phyloP scores from a whole-genome alignment of 177 flowering plant species.

The Tripterygium wilfordii region DNA sequence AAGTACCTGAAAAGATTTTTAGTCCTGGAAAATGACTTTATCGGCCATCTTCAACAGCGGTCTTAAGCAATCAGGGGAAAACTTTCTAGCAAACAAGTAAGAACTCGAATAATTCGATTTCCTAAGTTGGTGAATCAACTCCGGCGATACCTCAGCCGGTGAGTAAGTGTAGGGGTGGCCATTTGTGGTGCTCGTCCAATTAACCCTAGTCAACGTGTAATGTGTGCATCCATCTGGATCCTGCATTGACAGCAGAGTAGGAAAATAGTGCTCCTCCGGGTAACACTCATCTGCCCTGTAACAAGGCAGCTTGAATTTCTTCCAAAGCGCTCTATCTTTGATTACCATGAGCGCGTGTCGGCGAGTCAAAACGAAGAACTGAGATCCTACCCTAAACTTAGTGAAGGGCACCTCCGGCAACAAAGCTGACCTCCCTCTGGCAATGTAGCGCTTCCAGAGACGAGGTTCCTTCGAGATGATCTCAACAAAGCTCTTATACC shows the following conservation, averaged over 20 bases:
- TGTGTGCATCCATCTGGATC: constrained; percentile 66
- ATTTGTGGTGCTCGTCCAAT: constrained; percentile 74
- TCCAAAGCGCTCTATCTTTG: constrained; percentile 68
- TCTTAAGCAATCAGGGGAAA: constrained; percentile 70
- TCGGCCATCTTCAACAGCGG: constrained; percentile 65
- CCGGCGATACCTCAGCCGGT: constrained; percentile 51
- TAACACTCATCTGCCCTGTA: constrained; percentile 59
- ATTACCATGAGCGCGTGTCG: constrained; percentile 59
- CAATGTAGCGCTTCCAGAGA: constrained; percentile 64
- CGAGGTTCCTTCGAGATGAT: constrained; percentile 37
- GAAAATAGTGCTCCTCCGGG: constrained; percentile 98
- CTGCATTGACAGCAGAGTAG: constrained; percentile 74
- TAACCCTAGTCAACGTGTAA: constrained; percentile 72
- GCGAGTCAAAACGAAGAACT: constrained; percentile 68
- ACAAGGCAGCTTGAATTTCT: constrained; percentile 81
- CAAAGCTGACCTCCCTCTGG: constrained; percentile 76
- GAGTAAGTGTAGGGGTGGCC: constrained; percentile 85
- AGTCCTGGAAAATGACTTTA: constrained; percentile 70
- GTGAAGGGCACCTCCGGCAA: constrained; percentile 74
- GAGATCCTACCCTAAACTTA: constrained; percentile 82
- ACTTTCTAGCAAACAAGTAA: constrained; percentile 82
- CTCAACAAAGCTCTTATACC: constrained; percentile 66
- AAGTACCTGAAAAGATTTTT: constrained; percentile 16
- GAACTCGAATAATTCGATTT: constrained; percentile 56
- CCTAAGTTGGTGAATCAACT: constrained; percentile 55